Evolutionary conservation across 441 rosid genomes (phyloP), one percentile per base, ranked within the genome.

Genomic region (Populus hybrid): DNA sequence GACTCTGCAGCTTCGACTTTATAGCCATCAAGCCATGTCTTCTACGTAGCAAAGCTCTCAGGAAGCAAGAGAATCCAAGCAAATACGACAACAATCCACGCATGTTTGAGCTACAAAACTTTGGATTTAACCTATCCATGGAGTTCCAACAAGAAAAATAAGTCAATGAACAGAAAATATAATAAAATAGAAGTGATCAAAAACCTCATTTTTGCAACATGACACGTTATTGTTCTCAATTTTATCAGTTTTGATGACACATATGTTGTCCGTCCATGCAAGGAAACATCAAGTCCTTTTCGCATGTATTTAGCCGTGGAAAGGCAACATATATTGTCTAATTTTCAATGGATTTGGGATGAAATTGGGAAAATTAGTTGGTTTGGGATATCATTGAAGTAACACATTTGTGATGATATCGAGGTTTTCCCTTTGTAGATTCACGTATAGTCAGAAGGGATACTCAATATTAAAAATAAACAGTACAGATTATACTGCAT

Each of bases 61-160:
- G 12, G 5, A 23, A 66, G 6, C 64, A 71, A 67, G 30, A 59
- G 70, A 64, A 67, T 57, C n/a, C 34, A 63, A 40, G 50, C 68
- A 57, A 70, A 24, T 53, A 53, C 61, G 36, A 28, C 28, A 42
- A 9, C 36, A 18, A 66, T 65, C 76, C 70, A 70, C 64, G 70
- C 50, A 30, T 66, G 70, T 80, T 72, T 71, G 40, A 75, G 16
- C 66, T 78, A 65, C 34, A 75, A 42, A 73, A 69, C 72, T 80
- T 68, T 75, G 35, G 57, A 57, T 18, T 74, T 12, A 28, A 34
- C 36, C 16, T 16, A 18, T 68, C 61, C 1, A 53, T 53, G 6
- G 18, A 7, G 8, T 18, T 21, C 61, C n/a, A 53, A 16, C 8
- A 53, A 1, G 10, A 73, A 35, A 67, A 9, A 74, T 11, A 74